A percentile compares a stretch with the other conserved stretches of the same genome.
These are phyloP conservation scores for Osmanthus fragrans DNA, from an alignment of 257 asterid genomes.

Conservation along the genomic window DNA sequence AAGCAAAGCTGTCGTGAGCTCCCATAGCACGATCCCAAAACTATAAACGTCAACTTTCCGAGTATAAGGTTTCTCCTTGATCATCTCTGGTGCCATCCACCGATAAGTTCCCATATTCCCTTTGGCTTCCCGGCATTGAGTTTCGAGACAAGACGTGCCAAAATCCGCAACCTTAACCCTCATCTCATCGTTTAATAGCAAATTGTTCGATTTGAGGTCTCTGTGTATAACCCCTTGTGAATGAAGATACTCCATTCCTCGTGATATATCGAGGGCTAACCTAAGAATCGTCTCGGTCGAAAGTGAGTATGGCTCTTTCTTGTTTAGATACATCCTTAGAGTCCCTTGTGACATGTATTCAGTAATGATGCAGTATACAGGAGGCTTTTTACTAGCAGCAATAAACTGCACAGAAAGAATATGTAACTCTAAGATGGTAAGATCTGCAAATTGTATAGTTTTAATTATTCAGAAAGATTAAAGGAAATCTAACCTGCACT, in stretches of 20 bases:
- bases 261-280: conserved; percentile 76
- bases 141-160: conserved; percentile 79
- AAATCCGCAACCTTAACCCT: conserved; percentile 88
- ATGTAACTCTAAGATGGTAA: too few relatives aligned
- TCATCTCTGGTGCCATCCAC: conserved; percentile 99
- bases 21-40: conserved; percentile 87
- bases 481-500: conserved; percentile 49
- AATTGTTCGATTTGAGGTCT: conserved; percentile 84
- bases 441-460: too few relatives aligned
- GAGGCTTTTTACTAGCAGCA: conserved; percentile 76
- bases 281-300: conserved; percentile 56
- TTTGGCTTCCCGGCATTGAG: conserved; percentile 51
- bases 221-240: conserved; percentile 85
- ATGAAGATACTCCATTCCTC: conserved; percentile 85
- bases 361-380: conserved; percentile 72
- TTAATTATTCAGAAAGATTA: too few relatives aligned
- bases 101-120: conserved; percentile 82
- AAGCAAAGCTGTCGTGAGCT: conserved; percentile 64
- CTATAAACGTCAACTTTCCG: conserved; percentile 85
- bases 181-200: conserved; percentile 73
- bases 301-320: conserved; percentile 72
- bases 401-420: conserved; percentile 47
- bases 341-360: conserved; percentile 89
- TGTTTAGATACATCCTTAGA: conserved; percentile 73
- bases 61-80: conserved; percentile 60